A percentile compares a stretch with the other conserved stretches of the same genome.
These are phyloP conservation scores for Coemansia sp. DNA, from an alignment of 371 early-diverging fungal genomes.

Conservation along the genomic window DNA sequence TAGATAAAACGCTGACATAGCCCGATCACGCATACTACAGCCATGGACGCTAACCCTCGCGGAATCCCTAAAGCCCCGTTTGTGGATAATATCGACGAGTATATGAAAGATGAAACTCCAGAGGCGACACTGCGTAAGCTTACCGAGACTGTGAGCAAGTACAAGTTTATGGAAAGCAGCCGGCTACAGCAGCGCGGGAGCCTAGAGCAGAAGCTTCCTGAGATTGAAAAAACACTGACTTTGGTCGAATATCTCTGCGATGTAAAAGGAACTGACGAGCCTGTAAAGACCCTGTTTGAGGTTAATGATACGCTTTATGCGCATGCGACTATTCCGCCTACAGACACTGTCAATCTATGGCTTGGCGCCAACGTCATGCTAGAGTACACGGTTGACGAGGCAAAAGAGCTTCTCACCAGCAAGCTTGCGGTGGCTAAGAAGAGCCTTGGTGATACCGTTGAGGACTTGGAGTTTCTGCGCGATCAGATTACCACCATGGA, in stretches of 20 bases:
- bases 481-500: conserved; percentile 98
- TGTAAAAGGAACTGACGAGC: conserved; percentile 65
- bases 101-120: conserved; percentile 70
- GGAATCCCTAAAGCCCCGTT: conserved; percentile 96
- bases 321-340: conserved; percentile 73
- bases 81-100: conserved; percentile 90
- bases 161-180: conserved; percentile 94
- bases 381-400: conserved; percentile 90
- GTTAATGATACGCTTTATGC: conserved; percentile 92
- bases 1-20: too few relatives aligned
- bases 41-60: conserved; percentile 74
- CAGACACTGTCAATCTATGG: conserved; percentile 88
- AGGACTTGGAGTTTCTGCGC: conserved; percentile 91
- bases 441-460: conserved; percentile 69
- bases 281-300: conserved; percentile 83
- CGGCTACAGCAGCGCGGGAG: conserved; percentile 76
- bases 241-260: conserved; percentile 76
- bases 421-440: conserved; percentile 76
- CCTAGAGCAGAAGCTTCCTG: conserved; percentile 91
- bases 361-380: conserved; percentile 97
- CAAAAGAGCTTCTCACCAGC: conserved; percentile 70
- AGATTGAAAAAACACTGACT: conserved; percentile 88
- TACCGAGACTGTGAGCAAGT: conserved; percentile 93
- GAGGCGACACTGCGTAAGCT: conserved; percentile 87
- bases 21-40: neutral